These are phyloP conservation scores for Capillidium rhysosporum DNA, from an alignment of 371 early-diverging fungal genomes.

Conservation along the genomic window DNA sequence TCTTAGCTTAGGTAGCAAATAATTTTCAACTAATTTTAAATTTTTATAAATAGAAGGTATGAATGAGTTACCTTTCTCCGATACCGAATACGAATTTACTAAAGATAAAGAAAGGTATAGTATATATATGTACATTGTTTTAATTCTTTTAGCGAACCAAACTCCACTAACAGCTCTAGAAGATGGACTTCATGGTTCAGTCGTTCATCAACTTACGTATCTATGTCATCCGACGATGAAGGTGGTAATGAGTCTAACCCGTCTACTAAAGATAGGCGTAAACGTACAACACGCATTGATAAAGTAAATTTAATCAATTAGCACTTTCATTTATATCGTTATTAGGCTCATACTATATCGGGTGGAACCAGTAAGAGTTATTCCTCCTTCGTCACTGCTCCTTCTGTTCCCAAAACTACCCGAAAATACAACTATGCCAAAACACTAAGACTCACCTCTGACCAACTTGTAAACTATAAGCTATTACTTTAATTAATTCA, in stretches of 20 bases:
- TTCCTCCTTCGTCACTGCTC: background rate
- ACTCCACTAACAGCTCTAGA: background rate
- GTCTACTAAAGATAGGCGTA: too few relatives aligned
- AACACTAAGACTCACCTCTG: slow-evolving; percentile 74
- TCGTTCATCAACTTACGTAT: background rate
- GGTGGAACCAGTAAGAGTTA: background rate
- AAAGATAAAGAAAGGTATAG: background rate
- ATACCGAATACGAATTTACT: slow-evolving; percentile 8
- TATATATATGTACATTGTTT: too few relatives aligned
- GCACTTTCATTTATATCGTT: background rate
- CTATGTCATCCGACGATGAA: slow-evolving; percentile 2
- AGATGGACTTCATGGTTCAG: slow-evolving; percentile 3
- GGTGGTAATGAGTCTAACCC: background rate
- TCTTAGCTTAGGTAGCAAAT: too few relatives aligned
- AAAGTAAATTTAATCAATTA: too few relatives aligned
- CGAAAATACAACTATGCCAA: slow-evolving; percentile 52
- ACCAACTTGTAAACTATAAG: slow-evolving; percentile 39
- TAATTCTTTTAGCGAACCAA: background rate
- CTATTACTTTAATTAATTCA: background rate
- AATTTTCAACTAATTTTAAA: background rate
- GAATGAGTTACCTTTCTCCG: slow-evolving; percentile 9
- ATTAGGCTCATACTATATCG: slow-evolving; percentile 9
- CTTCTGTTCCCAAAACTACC: slow-evolving; percentile 1
- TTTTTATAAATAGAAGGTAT: background rate
- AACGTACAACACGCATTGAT: too few relatives aligned